phyloP scores from a whole-genome alignment of 495 filamentous ascomycete genomes.

The Barbatosphaeria neglecta region DNA sequence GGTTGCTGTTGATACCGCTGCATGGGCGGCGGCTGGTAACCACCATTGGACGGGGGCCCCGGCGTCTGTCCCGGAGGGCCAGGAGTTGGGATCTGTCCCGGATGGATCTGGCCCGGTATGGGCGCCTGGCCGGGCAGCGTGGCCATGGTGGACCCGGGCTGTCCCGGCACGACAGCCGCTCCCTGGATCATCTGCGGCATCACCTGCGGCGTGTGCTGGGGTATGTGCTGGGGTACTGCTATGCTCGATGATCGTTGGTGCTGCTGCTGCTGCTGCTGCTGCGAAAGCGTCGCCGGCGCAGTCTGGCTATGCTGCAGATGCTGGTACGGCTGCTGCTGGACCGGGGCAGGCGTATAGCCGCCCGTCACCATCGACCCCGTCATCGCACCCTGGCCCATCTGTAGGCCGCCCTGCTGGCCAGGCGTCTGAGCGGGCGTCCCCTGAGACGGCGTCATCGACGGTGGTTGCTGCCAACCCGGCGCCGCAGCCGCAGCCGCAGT shows the following conservation, averaged over 20 bases:
- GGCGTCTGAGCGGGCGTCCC: neutral
- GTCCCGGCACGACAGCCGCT: neutral
- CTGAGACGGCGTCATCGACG: too few relatives aligned
- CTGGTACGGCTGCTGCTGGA: neutral
- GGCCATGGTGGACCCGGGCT: neutral
- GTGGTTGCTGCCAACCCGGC: too few relatives aligned
- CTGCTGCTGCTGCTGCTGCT: neutral
- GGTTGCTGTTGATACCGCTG: too few relatives aligned
- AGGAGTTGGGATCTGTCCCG: too few relatives aligned
- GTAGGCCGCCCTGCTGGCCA: neutral
- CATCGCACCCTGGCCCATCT: neutral
- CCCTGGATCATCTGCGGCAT: neutral
- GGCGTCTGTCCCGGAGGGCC: too few relatives aligned
- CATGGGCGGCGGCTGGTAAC: too few relatives aligned
- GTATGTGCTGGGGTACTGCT: too few relatives aligned
- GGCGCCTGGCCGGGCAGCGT: neutral
- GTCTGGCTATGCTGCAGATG: too few relatives aligned
- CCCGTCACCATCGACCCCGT: neutral
- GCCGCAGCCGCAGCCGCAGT: too few relatives aligned
- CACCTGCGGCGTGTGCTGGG: neutral
- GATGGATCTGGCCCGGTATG: neutral
- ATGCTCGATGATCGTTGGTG: neutral
- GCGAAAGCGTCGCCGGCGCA: too few relatives aligned
- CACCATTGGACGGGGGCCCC: too few relatives aligned
- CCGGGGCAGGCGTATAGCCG: too few relatives aligned